Evolutionary conservation across 352 stramenopile genomes (phyloP).

Genomic region (Globisporangium ultimum): DNA sequence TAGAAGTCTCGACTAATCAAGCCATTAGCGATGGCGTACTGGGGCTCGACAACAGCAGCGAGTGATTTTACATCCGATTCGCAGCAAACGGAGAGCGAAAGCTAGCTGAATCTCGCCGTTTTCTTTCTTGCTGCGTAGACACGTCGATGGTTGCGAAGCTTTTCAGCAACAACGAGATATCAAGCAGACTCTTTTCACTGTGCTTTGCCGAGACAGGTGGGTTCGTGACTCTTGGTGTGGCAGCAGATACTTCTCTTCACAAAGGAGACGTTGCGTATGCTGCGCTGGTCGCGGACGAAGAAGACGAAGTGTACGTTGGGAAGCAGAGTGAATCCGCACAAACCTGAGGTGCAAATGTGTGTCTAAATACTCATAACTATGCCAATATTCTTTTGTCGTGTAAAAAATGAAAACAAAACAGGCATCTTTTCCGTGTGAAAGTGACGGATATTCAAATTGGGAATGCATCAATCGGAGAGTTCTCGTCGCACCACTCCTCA

Average conservation of each 20-base stretch:
- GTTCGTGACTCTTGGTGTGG: constrained; percentile 27
- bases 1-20: too few relatives aligned
- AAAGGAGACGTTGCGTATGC: constrained; percentile 22
- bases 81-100: too few relatives aligned
- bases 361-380: constrained; percentile 13
- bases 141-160: constrained; percentile 75
- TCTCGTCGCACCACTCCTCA: neutral
- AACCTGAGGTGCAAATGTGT: constrained; percentile 14
- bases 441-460: constrained; percentile 32
- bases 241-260: constrained; percentile 25
- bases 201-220: constrained; percentile 40
- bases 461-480: constrained; percentile 18
- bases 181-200: constrained; percentile 51
- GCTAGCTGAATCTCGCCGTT: too few relatives aligned
- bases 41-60: constrained; percentile 62
- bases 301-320: too few relatives aligned
- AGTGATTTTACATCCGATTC: neutral
- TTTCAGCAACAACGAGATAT: constrained; percentile 70
- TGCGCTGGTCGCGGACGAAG: constrained; percentile 11
- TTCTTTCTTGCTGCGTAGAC: constrained; percentile 14
- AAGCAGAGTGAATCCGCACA: neutral
- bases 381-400: constrained; percentile 2
- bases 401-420: neutral
- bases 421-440: constrained; percentile 15
- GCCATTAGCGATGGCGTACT: constrained; percentile 85